Base-by-base conservation (phyloP, 192 early-diverging fungal genomes). In the Coemansia aciculifera region DNA sequence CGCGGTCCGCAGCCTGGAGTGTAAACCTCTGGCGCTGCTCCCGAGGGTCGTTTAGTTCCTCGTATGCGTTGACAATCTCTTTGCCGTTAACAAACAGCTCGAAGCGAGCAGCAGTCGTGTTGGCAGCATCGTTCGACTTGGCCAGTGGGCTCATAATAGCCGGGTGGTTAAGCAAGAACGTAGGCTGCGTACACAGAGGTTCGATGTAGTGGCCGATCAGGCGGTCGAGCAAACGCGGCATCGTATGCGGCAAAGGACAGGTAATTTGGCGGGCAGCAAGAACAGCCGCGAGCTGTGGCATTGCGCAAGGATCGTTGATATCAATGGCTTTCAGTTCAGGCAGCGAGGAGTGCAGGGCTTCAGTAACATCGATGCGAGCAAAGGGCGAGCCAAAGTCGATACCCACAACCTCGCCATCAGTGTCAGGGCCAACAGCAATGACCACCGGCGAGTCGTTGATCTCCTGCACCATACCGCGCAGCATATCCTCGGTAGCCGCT, bases 61-160 rank as follows among this genome's bases (percentile, higher is more conserved):
- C 90, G 68, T 96, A 96, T 0, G 92, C 91, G 69, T 96, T 96
- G 31, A 91, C 88, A 42, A 93, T 78, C 69, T 96, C 94, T 46
- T 88, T 89, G 37, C 84, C 84, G 3, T 79, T 87, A 49, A 93
- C 86, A 85, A 93, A 93, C 34, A 94, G 78, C 75, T 96, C 94
- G 62, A 94, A 93, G 13, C 94, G 84, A 6, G 85, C 89, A 2
- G 90, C 80, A 10, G 87, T 81, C 7, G 48, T 60, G 36, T 76
- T 73, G 43, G 75, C 75, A 63, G 77, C 63, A 39, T 68, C 66
- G 23, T 49, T 32, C 36, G 77, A 75, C 61, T 96, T 95, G 9
- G 94, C 89, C 10, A 96, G 76, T 10, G 94, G 94, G 37, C 91
- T 93, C 86, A 94, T 86, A 37, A 86, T 75, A 6, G 86, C 65